Evolutionary conservation across 768 basidiomycete genomes (phyloP), one percentile per base, ranked within the genome.

Genomic region (Xanthoconium purpureum): DNA sequence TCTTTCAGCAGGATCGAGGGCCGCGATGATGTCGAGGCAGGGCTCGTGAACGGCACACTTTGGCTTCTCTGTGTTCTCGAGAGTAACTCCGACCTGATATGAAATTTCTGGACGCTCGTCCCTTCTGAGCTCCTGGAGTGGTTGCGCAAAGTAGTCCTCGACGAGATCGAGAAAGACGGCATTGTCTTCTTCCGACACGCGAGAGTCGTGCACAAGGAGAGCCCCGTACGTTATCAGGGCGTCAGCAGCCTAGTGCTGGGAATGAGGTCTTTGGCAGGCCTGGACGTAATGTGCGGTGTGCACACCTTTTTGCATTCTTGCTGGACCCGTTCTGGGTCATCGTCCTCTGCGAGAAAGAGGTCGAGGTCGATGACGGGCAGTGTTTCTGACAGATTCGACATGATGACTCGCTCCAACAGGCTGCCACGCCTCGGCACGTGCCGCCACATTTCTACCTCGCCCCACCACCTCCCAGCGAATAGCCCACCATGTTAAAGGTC

Each of bases 1-100:
- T 32, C 95, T 74, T 66, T 98, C 91, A 0, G 80, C 72, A 3
- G 86, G 85, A 38, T 89, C 89, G 24, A 98, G 78, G 3, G 76
- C 75, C 49, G 82, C 81, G 61, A 98, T 98, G 56, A 98, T 78
- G 39, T 77, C 77, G 40, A 91, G 78, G 67, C 95, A 98, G 12
- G 89, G 84, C 47, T 89, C 87, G 66, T 94, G 82, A 11, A 84
- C 85, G 5, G 91, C 89, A 69, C 91, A 93, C 69, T 84, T 90
- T 37, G 89, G 88, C 65, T 91, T 93, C 75, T 97, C 95, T 3
- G 94, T 98, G 71, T 95, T 94, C 74, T 95, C 93, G n/a, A 96
- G 83, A 6, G 94, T 97, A 6, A 94, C 93, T 3, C 95, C 94
- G 40, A 93, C 86, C 73, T 98, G 95, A 71, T 93, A 98, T 53